phyloP scores from a whole-genome alignment of 176 grass and related monocot species.

The Bromus sterilis region DNA sequence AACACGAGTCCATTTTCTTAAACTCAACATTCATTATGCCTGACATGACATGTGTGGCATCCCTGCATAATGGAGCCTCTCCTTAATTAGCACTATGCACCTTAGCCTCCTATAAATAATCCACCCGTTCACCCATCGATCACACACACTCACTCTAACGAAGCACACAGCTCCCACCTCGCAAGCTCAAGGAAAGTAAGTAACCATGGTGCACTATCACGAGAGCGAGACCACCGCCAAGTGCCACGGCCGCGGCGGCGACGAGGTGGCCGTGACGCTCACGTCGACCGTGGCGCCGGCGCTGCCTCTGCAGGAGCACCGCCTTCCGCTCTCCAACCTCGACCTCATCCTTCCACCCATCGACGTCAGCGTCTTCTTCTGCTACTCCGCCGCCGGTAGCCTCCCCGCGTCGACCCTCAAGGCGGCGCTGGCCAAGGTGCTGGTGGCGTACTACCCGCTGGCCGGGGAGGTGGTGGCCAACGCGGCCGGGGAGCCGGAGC shows the following conservation, averaged over 20 bases:
- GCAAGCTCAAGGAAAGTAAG: not conserved
- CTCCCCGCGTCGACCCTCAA: slow-evolving; percentile 27
- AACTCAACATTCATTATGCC: not conserved
- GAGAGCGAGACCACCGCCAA: not conserved
- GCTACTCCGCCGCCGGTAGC: slow-evolving; percentile 21
- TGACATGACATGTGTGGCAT: not conserved
- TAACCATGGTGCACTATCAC: slow-evolving; percentile 25
- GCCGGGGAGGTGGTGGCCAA: slow-evolving; percentile 40
- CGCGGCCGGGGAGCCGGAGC: slow-evolving; percentile 39
- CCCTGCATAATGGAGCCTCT: not conserved
- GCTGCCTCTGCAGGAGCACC: slow-evolving; percentile 44
- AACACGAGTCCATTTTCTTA: not conserved
- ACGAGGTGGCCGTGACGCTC: slow-evolving; percentile 20
- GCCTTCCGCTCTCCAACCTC: slow-evolving; percentile 47
- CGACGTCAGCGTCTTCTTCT: slow-evolving; percentile 66
- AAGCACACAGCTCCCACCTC: not conserved
- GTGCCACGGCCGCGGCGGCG: not conserved
- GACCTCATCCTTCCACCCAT: slow-evolving; percentile 54
- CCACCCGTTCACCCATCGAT: not conserved
- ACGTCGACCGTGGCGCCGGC: slow-evolving; percentile 28
- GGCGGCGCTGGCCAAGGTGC: slow-evolving; percentile 33
- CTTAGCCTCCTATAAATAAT: not conserved
- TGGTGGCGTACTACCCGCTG: slow-evolving; percentile 57
- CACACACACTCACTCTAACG: not conserved
- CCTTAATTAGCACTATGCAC: not conserved